Evolutionary conservation across 2,329 filamentous ascomycete genomes (phyloP), one percentile per base, ranked within the genome.

Genomic region (Stemphylium beticola): DNA sequence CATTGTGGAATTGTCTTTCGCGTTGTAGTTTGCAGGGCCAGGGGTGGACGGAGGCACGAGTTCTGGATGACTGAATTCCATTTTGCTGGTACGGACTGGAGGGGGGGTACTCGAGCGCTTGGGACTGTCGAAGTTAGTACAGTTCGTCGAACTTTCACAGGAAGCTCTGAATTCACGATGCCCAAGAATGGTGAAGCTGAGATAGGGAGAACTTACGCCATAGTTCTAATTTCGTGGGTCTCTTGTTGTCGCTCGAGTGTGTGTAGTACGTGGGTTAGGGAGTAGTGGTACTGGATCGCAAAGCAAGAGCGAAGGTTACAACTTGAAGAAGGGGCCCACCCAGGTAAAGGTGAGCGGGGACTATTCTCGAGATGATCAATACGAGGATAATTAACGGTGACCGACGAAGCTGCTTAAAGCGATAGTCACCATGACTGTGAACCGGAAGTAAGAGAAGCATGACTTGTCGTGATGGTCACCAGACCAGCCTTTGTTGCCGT

Each of bases 191-290:
- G 22, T 20, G 9, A 6, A 6, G 33, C 22, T 4, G 31, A 36
- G 11, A 18, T 20, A 6, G 12, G 9, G 37, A 24, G 14, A 34
- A 55, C 58, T 51, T 46, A 58, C 55, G 45, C 49, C 55, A 58
- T 61, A 18, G 17, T 29, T 14, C 22, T 24, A 2, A 2, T 24
- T 7, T 24, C 22, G 4, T 7, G 22, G 22, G 22, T 24, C 8
- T 7, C 22, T 24, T 7, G 22, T 24, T 24, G 22, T 24, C 4
- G 4, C 22, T 24, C 22, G 22, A 22, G 3, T 3, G 22, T 11
- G 4, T 6, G 29, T n/a, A 34, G 10, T 9, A 15, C 44, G 26
- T 7, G 22, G 17, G 7, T 14, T 37, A 22, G 20, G 39, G 14
- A 24, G 49, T 18, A 38, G 9, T 43, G 33, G 38, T 24, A 24